These are phyloP conservation scores for Mycena crocata DNA, from an alignment of 768 basidiomycete genomes.

Conservation along the genomic window DNA sequence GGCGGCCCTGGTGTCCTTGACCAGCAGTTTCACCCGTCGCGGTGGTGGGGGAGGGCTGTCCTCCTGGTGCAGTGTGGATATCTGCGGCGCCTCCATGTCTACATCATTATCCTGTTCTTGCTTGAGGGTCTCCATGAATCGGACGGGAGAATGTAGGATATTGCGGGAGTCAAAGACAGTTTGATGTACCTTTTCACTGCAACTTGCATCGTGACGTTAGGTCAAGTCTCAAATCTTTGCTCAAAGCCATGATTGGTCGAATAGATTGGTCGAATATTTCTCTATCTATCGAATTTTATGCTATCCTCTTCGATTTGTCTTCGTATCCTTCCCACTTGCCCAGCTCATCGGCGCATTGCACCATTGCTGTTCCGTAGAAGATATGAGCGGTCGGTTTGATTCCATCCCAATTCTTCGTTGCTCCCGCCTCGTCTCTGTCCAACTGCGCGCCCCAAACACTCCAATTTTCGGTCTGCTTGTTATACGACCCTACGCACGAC, in stretches of 20 bases:
- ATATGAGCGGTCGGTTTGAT: slow-evolving; percentile 74
- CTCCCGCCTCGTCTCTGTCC: slow-evolving; percentile 62
- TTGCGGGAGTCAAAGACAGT: neutral
- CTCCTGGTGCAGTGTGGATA: slow-evolving; percentile 82
- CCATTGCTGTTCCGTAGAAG: slow-evolving; percentile 72
- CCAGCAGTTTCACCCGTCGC: slow-evolving; percentile 63
- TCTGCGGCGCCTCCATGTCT: slow-evolving; percentile 85
- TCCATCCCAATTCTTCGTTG: slow-evolving; percentile 62
- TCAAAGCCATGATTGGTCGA: too few species aligned
- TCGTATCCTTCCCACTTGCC: slow-evolving; percentile 79
- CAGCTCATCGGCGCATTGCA: slow-evolving; percentile 67
- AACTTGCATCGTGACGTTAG: too few species aligned
- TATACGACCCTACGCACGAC: slow-evolving; percentile 61
- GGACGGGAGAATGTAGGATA: slow-evolving; percentile 25
- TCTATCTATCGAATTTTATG: neutral
- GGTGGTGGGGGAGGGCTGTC: slow-evolving; percentile 71
- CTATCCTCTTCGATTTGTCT: slow-evolving; percentile 14
- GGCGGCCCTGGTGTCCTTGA: slow-evolving; percentile 48
- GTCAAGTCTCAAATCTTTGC: too few species aligned
- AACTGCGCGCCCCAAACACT: slow-evolving; percentile 72
- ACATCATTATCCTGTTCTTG: slow-evolving; percentile 57
- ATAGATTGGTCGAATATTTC: too few species aligned
- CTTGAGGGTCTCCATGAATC: slow-evolving; percentile 39
- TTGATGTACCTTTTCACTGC: too few species aligned
- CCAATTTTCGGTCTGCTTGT: slow-evolving; percentile 58